Evolutionary conservation across 768 basidiomycete genomes (phyloP), one percentile per base, ranked within the genome.

Genomic region (Panus rudis): DNA sequence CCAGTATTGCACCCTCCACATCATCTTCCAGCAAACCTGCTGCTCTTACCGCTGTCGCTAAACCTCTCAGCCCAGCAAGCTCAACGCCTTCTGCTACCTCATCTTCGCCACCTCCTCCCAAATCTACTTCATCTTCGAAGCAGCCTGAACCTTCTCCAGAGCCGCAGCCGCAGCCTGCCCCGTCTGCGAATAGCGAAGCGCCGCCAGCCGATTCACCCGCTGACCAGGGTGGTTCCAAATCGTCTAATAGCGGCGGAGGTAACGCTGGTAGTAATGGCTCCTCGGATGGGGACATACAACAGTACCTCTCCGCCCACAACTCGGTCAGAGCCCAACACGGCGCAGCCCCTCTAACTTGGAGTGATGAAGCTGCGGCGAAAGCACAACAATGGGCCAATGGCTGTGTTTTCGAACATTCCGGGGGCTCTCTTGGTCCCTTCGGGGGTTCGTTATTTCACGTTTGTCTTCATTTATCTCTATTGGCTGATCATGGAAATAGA

Each of bases 381-480:
- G 89, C 88, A 5, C 75, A 81, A 54, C 56, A 71, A 43, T 86
- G 83, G 80, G 84, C 84, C 3, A 69, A 79, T 50, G 62, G 63
- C 12, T 92, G 89, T 56, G 55, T 69, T 3, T 86, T 82, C 59
- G 24, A 77, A 49, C 89, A 92, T 57, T 84, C 82, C 12, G 73
- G 73, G 17, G 84, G 84, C 21, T 60, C 65, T 20, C 70, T 85
- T 24, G 84, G 84, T 4, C 65, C 69, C 3, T 76, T 69, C 48
- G 85, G 84, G 57, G 81, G 78, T 81, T 46, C 16, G 50, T 51
- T n/a, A n/a, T n/a, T n/a, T n/a, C 44, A n/a, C n/a, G 11, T 13
- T 32, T 46, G 17, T 32, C n/a, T n/a, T 19, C 19, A 2, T n/a
- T 1, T 10, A 26, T 26, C 5, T 4, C 10, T 11, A 14, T 2